These are phyloP conservation scores for Leersia perrieri DNA, from an alignment of 176 grass and related monocot species.

Conservation along the genomic window DNA sequence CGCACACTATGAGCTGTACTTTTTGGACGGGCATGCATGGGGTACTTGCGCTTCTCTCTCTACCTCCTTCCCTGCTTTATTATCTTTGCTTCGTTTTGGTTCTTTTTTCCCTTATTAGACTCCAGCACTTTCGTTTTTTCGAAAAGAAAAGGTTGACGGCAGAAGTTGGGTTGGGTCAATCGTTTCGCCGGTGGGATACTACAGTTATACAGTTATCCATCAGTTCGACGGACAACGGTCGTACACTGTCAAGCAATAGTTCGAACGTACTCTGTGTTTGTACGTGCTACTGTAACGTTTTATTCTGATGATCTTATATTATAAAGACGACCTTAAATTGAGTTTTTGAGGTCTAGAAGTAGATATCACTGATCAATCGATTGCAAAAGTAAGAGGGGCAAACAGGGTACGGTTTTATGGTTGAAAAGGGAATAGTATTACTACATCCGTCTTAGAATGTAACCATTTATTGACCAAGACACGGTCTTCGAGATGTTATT, in stretches of 20 bases:
- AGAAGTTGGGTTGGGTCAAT: background rate
- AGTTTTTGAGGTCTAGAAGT: no score
- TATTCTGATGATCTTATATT: background rate
- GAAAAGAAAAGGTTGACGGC: background rate
- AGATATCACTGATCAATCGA: no score
- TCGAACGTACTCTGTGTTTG: background rate
- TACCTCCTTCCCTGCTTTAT: background rate
- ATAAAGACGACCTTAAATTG: no score
- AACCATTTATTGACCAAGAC: no score
- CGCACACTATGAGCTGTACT: constrained; percentile 27
- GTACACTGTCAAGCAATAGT: background rate
- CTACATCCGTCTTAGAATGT: no score
- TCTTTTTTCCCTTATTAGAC: background rate
- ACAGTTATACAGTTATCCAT: background rate
- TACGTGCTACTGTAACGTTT: background rate
- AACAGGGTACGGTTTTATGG: no score
- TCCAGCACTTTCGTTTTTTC: background rate
- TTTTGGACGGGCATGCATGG: constrained; percentile 4
- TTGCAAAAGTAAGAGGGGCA: no score
- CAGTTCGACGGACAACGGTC: background rate
- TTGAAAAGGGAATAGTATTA: no score
- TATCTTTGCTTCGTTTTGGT: background rate
- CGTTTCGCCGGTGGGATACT: background rate
- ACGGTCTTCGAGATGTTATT: no score
- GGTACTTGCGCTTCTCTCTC: background rate